A percentile compares a stretch with the other conserved stretches of the same genome.
Evolutionary conservation across 768 basidiomycete genomes (phyloP).

Genomic region (Suillus hirtellus): DNA sequence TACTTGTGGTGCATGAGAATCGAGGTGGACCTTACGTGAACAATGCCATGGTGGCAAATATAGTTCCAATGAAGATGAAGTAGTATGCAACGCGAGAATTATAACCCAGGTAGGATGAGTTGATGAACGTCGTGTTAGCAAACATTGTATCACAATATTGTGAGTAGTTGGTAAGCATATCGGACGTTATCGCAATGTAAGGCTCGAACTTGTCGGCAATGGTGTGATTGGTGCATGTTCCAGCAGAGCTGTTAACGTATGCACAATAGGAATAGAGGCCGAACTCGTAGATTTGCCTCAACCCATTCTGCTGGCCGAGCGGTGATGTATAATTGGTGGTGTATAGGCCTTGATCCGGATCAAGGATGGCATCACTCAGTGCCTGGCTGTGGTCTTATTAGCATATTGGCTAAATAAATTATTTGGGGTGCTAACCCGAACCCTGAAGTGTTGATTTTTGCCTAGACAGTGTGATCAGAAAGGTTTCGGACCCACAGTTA

Average conservation of each 20-base stretch:
- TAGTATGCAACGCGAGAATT: slow-evolving; percentile 73
- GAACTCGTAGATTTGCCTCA: slow-evolving; percentile 72
- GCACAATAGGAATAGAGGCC: slow-evolving; percentile 84
- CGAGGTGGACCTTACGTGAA: slow-evolving; percentile 52
- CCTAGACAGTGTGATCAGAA: slow-evolving; percentile 42
- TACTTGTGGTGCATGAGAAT: slow-evolving; percentile 6
- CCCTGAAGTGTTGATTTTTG: slow-evolving; percentile 64
- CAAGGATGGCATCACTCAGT: slow-evolving; percentile 48
- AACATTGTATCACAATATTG: slow-evolving; percentile 55
- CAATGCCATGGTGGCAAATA: slow-evolving; percentile 64
- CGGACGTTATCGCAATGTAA: slow-evolving; percentile 60
- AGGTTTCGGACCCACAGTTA: slow-evolving; percentile 6
- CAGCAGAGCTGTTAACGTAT: slow-evolving; percentile 58
- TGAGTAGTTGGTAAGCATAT: slow-evolving; percentile 69
- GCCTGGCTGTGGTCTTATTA: slow-evolving; percentile 37
- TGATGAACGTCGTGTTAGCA: slow-evolving; percentile 50
- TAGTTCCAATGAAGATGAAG: slow-evolving; percentile 70
- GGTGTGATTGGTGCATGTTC: slow-evolving; percentile 64
- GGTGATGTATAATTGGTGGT: slow-evolving; percentile 65
- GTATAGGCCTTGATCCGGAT: slow-evolving; percentile 65
- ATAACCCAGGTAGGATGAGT: slow-evolving; percentile 61
- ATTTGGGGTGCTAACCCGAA: slow-evolving; percentile 55
- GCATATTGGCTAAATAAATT: not conserved
- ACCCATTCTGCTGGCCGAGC: slow-evolving; percentile 53
- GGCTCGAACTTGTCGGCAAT: slow-evolving; percentile 63